phyloP scores from a whole-genome alignment of 179 eudicot genomes.

The Amaranthus tricolor region DNA sequence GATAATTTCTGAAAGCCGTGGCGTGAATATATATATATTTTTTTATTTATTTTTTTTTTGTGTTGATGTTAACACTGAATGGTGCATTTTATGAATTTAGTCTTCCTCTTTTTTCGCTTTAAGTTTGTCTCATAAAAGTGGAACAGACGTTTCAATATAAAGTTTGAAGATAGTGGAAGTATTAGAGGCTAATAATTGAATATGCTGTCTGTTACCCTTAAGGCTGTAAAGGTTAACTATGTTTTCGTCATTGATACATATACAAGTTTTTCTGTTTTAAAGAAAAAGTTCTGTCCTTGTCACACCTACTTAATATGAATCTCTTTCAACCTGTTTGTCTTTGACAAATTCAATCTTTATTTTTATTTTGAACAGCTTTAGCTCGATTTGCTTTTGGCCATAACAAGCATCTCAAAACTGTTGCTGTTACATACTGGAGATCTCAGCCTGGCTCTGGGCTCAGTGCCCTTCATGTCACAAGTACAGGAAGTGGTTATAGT shows the following conservation, averaged over 20 bases:
- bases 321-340: background rate
- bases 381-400: conserved; percentile 94
- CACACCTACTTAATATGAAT: background rate
- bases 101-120: no score
- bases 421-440: conserved; percentile 82
- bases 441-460: conserved; percentile 71
- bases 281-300: background rate
- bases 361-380: conserved; percentile 59
- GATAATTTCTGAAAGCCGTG: background rate
- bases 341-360: background rate
- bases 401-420: conserved; percentile 82
- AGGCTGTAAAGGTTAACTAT: background rate
- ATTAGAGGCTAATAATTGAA: no score
- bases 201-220: background rate
- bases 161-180: background rate
- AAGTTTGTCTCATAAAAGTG: no score
- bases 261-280: background rate
- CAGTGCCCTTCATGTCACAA: conserved; percentile 55
- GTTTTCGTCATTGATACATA: background rate
- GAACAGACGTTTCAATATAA: no score
- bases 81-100: no score
- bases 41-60: background rate
- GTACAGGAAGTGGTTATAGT: conserved; percentile 63
- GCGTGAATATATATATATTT: background rate
- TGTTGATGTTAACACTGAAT: background rate